Evolutionary conservation across 192 early-diverging fungal species (phyloP).

Genomic region (Backusella macrospora): DNA sequence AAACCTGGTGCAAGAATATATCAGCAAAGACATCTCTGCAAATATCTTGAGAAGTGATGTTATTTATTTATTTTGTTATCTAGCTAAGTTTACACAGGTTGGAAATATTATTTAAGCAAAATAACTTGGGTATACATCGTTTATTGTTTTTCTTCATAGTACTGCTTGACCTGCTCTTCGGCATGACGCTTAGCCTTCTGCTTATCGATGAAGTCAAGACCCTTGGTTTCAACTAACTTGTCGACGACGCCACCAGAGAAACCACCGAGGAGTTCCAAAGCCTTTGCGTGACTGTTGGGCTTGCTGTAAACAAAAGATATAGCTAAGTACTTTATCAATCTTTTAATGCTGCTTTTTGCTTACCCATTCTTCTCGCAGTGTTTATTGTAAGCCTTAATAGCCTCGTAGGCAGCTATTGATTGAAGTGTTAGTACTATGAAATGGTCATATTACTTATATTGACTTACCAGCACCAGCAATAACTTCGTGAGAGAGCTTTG

Average conservation of each 20-base stretch:
- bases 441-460: neutral
- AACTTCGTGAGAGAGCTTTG: slow-evolving; percentile 5
- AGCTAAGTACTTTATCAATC: neutral
- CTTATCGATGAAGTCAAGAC: slow-evolving; percentile 48
- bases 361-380: slow-evolving; percentile 31
- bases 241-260: slow-evolving; percentile 44
- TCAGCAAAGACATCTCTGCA: no score
- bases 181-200: slow-evolving; percentile 51
- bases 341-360: neutral
- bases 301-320: slow-evolving; percentile 8
- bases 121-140: no score
- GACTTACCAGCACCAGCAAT: slow-evolving; percentile 12
- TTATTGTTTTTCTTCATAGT: no score
- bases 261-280: slow-evolving; percentile 46
- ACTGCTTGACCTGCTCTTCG: slow-evolving; percentile 38
- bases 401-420: slow-evolving; percentile 24
- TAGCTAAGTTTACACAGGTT: no score
- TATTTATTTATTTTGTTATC: no score
- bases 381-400: slow-evolving; percentile 37
- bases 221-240: slow-evolving; percentile 52
- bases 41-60: no score
- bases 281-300: slow-evolving; percentile 36
- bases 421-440: neutral
- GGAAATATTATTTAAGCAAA: no score
- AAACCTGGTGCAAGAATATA: no score